Evolutionary conservation across 108 stramenopile species (phyloP).

Genomic region (Discostella stelligeroides): DNA sequence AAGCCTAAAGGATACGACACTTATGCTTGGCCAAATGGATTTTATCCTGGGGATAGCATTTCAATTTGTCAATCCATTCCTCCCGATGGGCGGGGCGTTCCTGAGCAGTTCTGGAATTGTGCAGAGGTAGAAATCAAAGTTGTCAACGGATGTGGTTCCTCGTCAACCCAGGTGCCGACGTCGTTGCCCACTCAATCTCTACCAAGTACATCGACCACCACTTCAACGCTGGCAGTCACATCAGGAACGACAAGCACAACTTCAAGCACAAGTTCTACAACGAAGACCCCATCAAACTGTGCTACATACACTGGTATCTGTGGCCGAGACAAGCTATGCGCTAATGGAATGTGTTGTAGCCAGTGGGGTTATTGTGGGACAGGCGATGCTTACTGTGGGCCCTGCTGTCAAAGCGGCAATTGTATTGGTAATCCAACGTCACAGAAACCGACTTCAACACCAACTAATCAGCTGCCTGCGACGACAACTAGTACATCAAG

Average conservation of each 20-base stretch:
- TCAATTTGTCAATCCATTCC: slow-evolving; percentile 26
- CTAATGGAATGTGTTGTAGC: slow-evolving; percentile 18
- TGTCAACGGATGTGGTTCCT: slow-evolving; percentile 19
- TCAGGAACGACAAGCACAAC: slow-evolving; percentile 13
- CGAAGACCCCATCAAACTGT: slow-evolving; percentile 12
- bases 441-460: background rate
- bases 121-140: slow-evolving; percentile 35
- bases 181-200: background rate
- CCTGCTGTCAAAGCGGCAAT: slow-evolving; percentile 25
- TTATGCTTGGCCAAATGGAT: slow-evolving; percentile 37
- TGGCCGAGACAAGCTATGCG: slow-evolving; percentile 21
- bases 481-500: slow-evolving; percentile 1
- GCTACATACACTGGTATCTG: slow-evolving; percentile 15
- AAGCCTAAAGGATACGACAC: slow-evolving; percentile 39
- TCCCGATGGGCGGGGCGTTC: slow-evolving; percentile 41
- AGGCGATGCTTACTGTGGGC: slow-evolving; percentile 22
- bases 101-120: slow-evolving; percentile 48
- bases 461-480: background rate
- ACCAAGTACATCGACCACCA: slow-evolving; percentile 10
- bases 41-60: slow-evolving; percentile 18
- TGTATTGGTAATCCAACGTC: slow-evolving; percentile 12
- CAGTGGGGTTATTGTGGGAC: slow-evolving; percentile 33
- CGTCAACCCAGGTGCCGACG: background rate
- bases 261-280: slow-evolving; percentile 18
- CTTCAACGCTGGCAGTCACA: slow-evolving; percentile 14